These are phyloP conservation scores for Leishmania tropica DNA, from an alignment of 208 protist genomes.

Conservation along the genomic window DNA sequence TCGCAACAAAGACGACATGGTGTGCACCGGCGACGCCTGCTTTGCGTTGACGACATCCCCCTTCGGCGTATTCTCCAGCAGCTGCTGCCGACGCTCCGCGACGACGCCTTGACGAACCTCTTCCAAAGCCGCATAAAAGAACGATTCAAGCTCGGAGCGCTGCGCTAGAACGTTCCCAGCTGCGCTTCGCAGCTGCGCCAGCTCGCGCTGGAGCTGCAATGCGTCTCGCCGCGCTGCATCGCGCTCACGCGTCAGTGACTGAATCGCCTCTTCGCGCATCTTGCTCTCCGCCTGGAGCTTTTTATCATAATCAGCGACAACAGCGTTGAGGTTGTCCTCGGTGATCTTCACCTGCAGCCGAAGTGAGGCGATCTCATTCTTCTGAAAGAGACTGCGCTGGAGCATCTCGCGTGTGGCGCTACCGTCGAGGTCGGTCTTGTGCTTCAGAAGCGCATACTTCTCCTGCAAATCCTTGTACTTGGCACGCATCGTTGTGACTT, in stretches of 20 bases:
- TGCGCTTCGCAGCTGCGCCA: constrained; percentile 58
- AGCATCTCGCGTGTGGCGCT: constrained; percentile 49
- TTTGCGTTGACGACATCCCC: background rate
- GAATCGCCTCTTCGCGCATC: constrained; percentile 34
- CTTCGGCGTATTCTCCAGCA: constrained; percentile 7
- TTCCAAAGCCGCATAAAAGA: constrained; percentile 83
- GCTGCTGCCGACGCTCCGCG: constrained; percentile 49
- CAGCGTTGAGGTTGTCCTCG: constrained; percentile 60
- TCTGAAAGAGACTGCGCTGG: constrained; percentile 51
- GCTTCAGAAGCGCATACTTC: constrained; percentile 50
- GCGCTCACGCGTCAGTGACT: constrained; percentile 47
- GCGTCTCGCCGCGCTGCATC: constrained; percentile 62
- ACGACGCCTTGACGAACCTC: constrained; percentile 72
- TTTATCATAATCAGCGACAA: constrained; percentile 66
- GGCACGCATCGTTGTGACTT: constrained; percentile 33
- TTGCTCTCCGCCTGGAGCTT: constrained; percentile 36
- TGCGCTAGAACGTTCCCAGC: constrained; percentile 62
- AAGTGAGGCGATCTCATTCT: constrained; percentile 52
- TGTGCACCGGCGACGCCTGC: constrained; percentile 21
- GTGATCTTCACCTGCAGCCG: constrained; percentile 49
- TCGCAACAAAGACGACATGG: constrained; percentile 38
- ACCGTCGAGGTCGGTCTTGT: constrained; percentile 45
- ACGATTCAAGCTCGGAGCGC: constrained; percentile 83
- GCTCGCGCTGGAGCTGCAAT: constrained; percentile 50
- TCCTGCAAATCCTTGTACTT: constrained; percentile 32